Base-by-base conservation (phyloP, 176 grass and related monocot species). In the Dendrocalamus sinicus region DNA sequence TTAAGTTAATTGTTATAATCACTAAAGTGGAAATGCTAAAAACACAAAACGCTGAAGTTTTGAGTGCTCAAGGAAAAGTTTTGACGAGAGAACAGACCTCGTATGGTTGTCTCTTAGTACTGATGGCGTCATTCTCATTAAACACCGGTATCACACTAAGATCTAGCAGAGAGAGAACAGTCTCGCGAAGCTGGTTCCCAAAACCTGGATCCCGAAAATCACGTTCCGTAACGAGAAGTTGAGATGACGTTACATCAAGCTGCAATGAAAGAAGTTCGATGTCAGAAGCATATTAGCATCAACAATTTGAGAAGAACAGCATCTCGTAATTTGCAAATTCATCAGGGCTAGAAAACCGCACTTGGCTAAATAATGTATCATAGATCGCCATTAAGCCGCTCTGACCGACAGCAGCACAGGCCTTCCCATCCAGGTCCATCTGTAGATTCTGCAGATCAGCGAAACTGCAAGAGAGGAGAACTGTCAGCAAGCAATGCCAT, bases 71-170 rank as follows among this genome's bases (percentile, higher is more conserved):
- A 7, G 35, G 3, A 7, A 20, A 76, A 28, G 23, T 46, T 68
- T 15, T 73, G 17, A 45, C 68, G 48, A 88, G 78, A 84, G 15
- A 87, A 23, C 54, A 67, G 40, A 96, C 97, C 93, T 99, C 94
- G 41, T 94, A 88, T 86, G 90, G 79, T 81, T 89, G 90, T 84
- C 76, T 99, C 74, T 92, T 92, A 16, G 97, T 94, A 91, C 97
- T 99, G 78, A 99, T 95, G 12, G 97, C 92, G 67, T 99, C 97
- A 24, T 99, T 99, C 79, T 99, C 97, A 43, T 99, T 99, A 55
- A 99, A 99, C 20, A 99, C 32, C 2, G 97, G 97, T 91, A 99
- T 86, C 45, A 99, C 97, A 87, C 70, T 92, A 45, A 91, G 88
- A 86, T 83, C 58, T 45, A 99, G 61, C 22, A 99, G 47, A 15